Base-by-base conservation (phyloP, 257 asterid genomes). In the Cordia subcordata region DNA sequence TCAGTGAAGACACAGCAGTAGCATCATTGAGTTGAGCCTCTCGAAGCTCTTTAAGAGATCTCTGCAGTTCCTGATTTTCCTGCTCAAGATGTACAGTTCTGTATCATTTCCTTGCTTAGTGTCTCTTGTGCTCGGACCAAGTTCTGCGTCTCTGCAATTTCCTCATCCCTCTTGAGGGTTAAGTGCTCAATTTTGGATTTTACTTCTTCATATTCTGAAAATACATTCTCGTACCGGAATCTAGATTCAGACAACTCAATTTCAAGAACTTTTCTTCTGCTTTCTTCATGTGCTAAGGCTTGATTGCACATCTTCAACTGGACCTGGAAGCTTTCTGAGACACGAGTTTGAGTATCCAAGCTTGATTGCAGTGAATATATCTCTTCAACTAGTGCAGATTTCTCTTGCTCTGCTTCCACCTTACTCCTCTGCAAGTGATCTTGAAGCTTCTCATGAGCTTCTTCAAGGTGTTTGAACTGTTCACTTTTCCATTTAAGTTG, bases 401-500 rank as follows among this genome's bases (percentile, higher is more conserved):
- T 90, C 79, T 90, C 98, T 70, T 63, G 85, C 72, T 72, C 85
- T 95, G 96, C 87, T 68, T 87, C 96, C 63, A 82, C 83, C 58
- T 80, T 91, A 70, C 65, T 84, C 63, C 14, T 74, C 53, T 50
- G 84, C 18, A 78, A 71, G 38, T 85, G 70, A 65, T 62, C 71
- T 14, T 65, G 73, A 68, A 87, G 86, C 77, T 82, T 83, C 56
- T 75, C 69, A 63, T 90, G 86, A 66, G 96, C 96, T 72, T 87
- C 95, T 71, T 85, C 80, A 63, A 90, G 72, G 67, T 85, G 98
- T 66, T 66, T 64, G 61, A 90, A 90, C 72, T 85, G 96, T 62
- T 90, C 98, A 68, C 74, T 90, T 79, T 85, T 87, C 98, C 96
- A 90, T 70, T 90, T 90, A 69, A 90, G 80, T 79, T 80, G 87